A percentile compares a stretch with the other conserved stretches of the same genome.
These are phyloP conservation scores for Colletotrichum navitas DNA, from an alignment of 2,329 filamentous ascomycete species.

Conservation along the genomic window DNA sequence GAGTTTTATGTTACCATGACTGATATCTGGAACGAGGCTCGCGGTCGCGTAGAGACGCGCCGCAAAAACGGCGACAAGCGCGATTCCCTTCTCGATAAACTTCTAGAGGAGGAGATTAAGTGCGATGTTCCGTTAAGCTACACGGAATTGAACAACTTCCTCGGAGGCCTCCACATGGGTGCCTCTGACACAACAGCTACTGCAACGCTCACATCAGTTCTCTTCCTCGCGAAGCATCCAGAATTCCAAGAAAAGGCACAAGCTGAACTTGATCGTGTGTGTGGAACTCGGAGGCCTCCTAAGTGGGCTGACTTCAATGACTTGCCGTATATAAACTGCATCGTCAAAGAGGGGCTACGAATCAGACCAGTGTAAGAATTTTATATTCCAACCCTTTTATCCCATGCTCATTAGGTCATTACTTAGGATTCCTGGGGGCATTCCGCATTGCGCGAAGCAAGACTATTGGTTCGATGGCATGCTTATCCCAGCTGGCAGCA, in stretches of 20 bases:
- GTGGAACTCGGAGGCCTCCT: conserved; percentile 53
- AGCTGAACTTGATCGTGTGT: conserved; percentile 54
- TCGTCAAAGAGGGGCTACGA: conserved; percentile 57
- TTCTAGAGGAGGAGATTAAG: conserved; percentile 55
- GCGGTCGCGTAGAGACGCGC: conserved; percentile 51
- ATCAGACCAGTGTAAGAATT: conserved; percentile 53
- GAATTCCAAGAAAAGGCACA: conserved; percentile 56
- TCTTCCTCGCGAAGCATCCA: conserved; percentile 57
- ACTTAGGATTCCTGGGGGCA: background rate
- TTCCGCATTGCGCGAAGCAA: conserved; percentile 34
- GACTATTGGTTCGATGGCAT: conserved; percentile 57
- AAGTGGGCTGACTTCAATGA: conserved; percentile 52
- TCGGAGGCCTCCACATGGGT: conserved; percentile 51
- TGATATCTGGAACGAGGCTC: conserved; percentile 54
- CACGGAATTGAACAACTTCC: conserved; percentile 53
- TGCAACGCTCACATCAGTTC: conserved; percentile 53
- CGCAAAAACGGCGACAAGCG: conserved; percentile 46
- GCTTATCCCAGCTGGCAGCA: conserved; percentile 55
- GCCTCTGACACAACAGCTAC: conserved; percentile 53
- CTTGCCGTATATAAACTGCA: conserved; percentile 57
- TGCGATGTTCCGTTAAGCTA: conserved; percentile 42
- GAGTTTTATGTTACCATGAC: conserved; percentile 57
- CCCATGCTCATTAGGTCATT: background rate
- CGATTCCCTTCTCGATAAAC: conserved; percentile 54
- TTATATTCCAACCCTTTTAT: background rate